Conservation (phyloP, 768 basidiomycete species). For the Kwoniella newhampshirensis region DNA sequence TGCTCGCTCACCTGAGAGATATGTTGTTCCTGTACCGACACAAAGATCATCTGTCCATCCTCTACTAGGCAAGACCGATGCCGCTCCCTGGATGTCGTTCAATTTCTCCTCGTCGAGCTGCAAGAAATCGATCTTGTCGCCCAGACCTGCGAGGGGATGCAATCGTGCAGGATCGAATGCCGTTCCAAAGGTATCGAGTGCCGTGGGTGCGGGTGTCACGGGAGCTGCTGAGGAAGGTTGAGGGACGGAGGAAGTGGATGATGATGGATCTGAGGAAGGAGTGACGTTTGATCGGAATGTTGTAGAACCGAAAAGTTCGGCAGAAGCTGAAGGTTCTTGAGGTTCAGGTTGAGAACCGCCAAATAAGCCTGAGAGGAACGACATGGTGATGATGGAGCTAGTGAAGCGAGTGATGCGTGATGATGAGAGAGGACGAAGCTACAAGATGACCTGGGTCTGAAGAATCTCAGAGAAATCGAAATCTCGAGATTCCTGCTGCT, state of each 20-base stretch:
- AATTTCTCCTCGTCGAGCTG: constrained; percentile 95
- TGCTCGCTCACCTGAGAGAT: constrained; percentile 80
- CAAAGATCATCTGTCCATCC: constrained; percentile 99
- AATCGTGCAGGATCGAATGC: constrained; percentile 88
- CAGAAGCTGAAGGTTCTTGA: constrained; percentile 30
- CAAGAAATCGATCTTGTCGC: constrained; percentile 94
- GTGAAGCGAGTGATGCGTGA: neutral
- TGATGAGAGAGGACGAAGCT: neutral
- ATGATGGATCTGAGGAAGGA: constrained; percentile 23
- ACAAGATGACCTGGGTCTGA: neutral
- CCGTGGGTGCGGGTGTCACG: constrained; percentile 60
- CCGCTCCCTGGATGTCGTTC: constrained; percentile 81
- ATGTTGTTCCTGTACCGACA: constrained; percentile 98
- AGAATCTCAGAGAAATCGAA: neutral
- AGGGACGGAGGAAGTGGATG: constrained; percentile 7
- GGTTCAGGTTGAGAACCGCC: constrained; percentile 17
- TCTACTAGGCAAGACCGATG: constrained; percentile 86
- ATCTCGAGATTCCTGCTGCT: too few species aligned
- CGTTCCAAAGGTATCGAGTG: constrained; percentile 76
- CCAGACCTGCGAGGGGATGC: constrained; percentile 88
- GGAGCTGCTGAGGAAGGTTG: constrained; percentile 11
- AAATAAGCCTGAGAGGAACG: constrained; percentile 40
- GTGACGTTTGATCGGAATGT: constrained; percentile 35
- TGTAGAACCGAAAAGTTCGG: constrained; percentile 48
- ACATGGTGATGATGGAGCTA: constrained; percentile 25